Evolutionary conservation across 208 protist genomes (phyloP).

Genomic region (Angomonas deanei): DNA sequence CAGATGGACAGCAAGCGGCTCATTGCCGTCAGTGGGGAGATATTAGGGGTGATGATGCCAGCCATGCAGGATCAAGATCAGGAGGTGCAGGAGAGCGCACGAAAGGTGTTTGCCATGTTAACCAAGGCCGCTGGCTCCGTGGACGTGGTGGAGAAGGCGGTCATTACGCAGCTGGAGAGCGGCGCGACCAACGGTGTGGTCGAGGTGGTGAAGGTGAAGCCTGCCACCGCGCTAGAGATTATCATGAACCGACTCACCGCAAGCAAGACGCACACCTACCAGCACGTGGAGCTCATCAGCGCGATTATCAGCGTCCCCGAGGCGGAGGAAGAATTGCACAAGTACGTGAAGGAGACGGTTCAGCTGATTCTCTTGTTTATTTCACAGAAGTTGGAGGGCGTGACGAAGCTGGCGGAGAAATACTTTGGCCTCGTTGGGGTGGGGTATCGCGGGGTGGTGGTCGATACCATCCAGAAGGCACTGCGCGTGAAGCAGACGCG

Average conservation of each 20-base stretch:
- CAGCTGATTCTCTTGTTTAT: constrained; percentile 59
- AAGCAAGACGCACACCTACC: constrained; percentile 36
- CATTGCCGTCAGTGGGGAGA: constrained; percentile 70
- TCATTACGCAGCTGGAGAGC: constrained; percentile 77
- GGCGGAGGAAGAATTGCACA: constrained; percentile 58
- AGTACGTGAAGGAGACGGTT: constrained; percentile 54
- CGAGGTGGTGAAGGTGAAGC: constrained; percentile 90
- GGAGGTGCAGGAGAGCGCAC: constrained; percentile 71
- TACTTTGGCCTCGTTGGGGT: constrained; percentile 42
- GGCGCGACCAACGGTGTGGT: constrained; percentile 79
- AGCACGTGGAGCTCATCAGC: constrained; percentile 74
- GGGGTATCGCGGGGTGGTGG: constrained; percentile 46
- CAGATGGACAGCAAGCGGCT: constrained; percentile 69
- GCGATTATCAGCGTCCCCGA: constrained; percentile 79
- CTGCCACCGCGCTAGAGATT: constrained; percentile 65
- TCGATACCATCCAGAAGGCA: constrained; percentile 61
- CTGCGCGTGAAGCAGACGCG: constrained; percentile 54
- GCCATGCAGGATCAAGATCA: constrained; percentile 82
- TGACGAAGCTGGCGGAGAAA: constrained; percentile 47
- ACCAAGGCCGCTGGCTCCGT: constrained; percentile 63
- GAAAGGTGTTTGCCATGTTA: constrained; percentile 74
- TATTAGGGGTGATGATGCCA: constrained; percentile 83
- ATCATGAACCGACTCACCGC: constrained; percentile 70
- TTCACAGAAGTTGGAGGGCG: constrained; percentile 54
- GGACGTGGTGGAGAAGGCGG: constrained; percentile 78